phyloP scores from a whole-genome alignment of 1,139 yeast species.

The Debaryomyces udenii region DNA sequence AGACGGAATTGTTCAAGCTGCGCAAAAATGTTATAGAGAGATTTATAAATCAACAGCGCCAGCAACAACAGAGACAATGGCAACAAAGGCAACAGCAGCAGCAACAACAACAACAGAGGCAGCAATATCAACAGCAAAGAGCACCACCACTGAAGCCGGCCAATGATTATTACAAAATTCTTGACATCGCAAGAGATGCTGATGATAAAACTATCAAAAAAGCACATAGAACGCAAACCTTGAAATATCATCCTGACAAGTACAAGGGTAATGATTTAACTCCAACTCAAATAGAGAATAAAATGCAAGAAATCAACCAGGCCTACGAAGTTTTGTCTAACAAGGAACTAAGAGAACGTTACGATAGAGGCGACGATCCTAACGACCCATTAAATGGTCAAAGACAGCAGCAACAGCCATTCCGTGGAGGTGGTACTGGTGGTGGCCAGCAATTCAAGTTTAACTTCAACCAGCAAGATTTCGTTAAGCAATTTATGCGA shows the following conservation, averaged over 20 bases:
- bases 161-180: slow-evolving; percentile 79
- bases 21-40: slow-evolving; percentile 31
- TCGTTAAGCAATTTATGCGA: slow-evolving; percentile 17
- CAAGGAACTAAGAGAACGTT: slow-evolving; percentile 62
- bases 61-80: slow-evolving; percentile 48
- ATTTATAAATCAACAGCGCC: slow-evolving; percentile 25
- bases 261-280: slow-evolving; percentile 66
- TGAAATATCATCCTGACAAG: slow-evolving; percentile 91
- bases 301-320: slow-evolving; percentile 90
- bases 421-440: slow-evolving; percentile 22
- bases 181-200: slow-evolving; percentile 71
- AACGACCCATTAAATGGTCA: slow-evolving; percentile 41
- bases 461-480: slow-evolving; percentile 26
- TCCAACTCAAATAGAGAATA: slow-evolving; percentile 73
- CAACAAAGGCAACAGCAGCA: slow-evolving; percentile 50
- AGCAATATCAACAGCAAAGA: slow-evolving; percentile 39
- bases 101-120: slow-evolving; percentile 48
- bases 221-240: slow-evolving; percentile 78
- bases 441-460: slow-evolving; percentile 39
- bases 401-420: slow-evolving; percentile 19
- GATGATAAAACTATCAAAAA: slow-evolving; percentile 73
- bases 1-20: slow-evolving; percentile 42
- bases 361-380: slow-evolving; percentile 70
- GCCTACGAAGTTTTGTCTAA: slow-evolving; percentile 87
- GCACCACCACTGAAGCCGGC: slow-evolving; percentile 45